Percentiles rank a stretch among this genome's conserved stretches.
These are phyloP conservation scores for Dissophora ornata DNA, from an alignment of 192 early-diverging fungal species.

Conservation along the genomic window DNA sequence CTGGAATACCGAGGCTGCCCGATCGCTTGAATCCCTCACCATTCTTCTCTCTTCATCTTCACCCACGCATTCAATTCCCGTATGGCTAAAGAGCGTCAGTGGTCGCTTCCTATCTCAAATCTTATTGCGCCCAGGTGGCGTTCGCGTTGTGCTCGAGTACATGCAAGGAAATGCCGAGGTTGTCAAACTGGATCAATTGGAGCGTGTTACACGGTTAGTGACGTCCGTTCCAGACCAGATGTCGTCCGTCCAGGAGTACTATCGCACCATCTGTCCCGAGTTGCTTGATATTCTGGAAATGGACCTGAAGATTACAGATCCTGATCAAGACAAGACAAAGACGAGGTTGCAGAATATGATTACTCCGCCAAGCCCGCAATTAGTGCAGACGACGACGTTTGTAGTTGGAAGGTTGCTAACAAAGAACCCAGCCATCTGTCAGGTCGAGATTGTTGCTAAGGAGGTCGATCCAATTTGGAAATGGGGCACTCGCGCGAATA, in stretches of 20 bases:
- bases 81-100: conserved; percentile 75
- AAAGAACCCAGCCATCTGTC: conserved; percentile 59
- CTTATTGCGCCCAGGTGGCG: conserved; percentile 71
- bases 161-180: conserved; percentile 65
- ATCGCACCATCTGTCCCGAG: conserved; percentile 39
- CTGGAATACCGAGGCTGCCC: conserved; percentile 61
- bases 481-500: conserved; percentile 35
- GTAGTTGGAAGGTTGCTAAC: conserved; percentile 61
- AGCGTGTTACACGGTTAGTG: conserved; percentile 68
- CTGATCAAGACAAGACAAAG: background rate
- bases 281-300: conserved; percentile 37
- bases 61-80: conserved; percentile 59
- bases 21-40: conserved; percentile 75
- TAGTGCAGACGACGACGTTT: conserved; percentile 60
- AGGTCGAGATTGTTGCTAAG: conserved; percentile 61
- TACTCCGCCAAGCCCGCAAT: conserved; percentile 26
- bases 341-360: background rate
- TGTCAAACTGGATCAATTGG: conserved; percentile 66
- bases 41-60: conserved; percentile 67
- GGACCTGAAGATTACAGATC: conserved; percentile 7
- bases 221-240: conserved; percentile 68
- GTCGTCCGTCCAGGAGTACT: conserved; percentile 64
- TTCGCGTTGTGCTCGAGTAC: conserved; percentile 73
- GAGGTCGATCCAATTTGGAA: conserved; percentile 45
- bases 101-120: conserved; percentile 76